Conservation (phyloP, 176 grass and related monocot genomes). For the Luzula sylvatica region DNA sequence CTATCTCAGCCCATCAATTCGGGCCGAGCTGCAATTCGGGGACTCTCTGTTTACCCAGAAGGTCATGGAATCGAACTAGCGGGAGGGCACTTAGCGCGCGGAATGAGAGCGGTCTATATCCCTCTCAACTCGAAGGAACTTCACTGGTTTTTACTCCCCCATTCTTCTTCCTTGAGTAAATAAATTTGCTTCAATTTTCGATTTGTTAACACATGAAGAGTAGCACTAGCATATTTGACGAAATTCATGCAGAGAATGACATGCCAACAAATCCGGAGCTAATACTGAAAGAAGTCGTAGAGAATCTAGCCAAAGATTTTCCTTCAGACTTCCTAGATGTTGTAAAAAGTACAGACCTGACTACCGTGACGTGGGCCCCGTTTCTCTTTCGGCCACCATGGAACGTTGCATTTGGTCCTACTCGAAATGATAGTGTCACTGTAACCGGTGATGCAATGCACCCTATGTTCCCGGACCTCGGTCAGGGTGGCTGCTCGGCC, state of each 20-base stretch:
- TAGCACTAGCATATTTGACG: too few species aligned
- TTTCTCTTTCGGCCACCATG: slow-evolving; percentile 26
- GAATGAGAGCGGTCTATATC: neutral
- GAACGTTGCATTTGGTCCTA: slow-evolving; percentile 4
- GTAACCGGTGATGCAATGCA: slow-evolving; percentile 44
- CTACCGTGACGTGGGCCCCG: slow-evolving; percentile 34
- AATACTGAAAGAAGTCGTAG: slow-evolving; percentile 26
- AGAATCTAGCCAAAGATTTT: slow-evolving; percentile 21
- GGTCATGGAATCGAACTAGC: slow-evolving; percentile 18
- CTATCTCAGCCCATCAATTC: slow-evolving; percentile 32
- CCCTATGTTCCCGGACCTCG: slow-evolving; percentile 38
- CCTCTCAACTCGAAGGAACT: neutral
- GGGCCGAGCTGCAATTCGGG: slow-evolving; percentile 30
- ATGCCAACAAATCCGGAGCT: neutral
- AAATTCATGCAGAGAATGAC: slow-evolving; percentile 22
- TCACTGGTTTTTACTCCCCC: neutral
- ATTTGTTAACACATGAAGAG: too few species aligned
- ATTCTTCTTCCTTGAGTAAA: neutral
- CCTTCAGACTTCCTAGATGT: slow-evolving; percentile 32
- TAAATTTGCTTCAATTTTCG: neutral
- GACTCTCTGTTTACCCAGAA: slow-evolving; percentile 28
- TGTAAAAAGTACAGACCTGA: slow-evolving; percentile 7
- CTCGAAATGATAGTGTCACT: slow-evolving; percentile 7
- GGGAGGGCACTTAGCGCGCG: neutral
- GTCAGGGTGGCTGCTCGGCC: slow-evolving; percentile 36